Evolutionary conservation across 345 rosid genomes (phyloP), one percentile per base, ranked within the genome.

Genomic region (Gossypioides kirkii): DNA sequence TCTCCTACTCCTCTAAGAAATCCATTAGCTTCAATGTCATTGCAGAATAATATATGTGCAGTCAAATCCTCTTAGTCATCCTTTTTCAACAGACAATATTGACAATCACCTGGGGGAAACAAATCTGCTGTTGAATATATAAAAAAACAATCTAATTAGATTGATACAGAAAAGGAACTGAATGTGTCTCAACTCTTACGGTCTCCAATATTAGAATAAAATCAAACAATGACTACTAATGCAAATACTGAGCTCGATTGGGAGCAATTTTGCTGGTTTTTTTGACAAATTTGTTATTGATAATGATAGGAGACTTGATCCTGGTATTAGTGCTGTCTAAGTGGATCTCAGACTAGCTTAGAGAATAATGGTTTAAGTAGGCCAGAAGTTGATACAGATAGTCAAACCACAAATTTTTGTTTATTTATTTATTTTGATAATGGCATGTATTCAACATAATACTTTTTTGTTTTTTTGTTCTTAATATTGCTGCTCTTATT

Each of bases 1-100:
- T 86, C 91, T 47, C 77, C 88, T 42, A 82, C 85, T 72, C 87
- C 84, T 66, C 82, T 80, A 70, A 83, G 61, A 80, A 86, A 76
- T 78, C 90, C 88, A 6, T 64, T 80, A 38, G 80, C 84, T 74
- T 84, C 84, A 36, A 67, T 85, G 25, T 73, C 80, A 42, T 77
- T 77, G 64, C 79, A 82, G 75, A 79, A 74, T 73, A 79, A 77
- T n/a, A 49, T 86, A 54, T 47, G 58, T 76, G 62, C 81, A 77
- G 63, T 80, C 78, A 58, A 79, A 62, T 77, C 62, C 77, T 9
- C 46, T 13, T 6, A 45, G 36, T 20, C 86, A 82, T 83, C 90
- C 82, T 42, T 86, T 82, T 84, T 88, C 92, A 77, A 61, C 80
- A 69, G 80, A 41, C 53, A 66, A 82, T 70, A 55, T 78, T 26